Percentiles rank a stretch among this genome's conserved stretches.
Evolutionary conservation across 2,329 filamentous ascomycete species (phyloP).

Genomic region (Ophiostoma sp.): DNA sequence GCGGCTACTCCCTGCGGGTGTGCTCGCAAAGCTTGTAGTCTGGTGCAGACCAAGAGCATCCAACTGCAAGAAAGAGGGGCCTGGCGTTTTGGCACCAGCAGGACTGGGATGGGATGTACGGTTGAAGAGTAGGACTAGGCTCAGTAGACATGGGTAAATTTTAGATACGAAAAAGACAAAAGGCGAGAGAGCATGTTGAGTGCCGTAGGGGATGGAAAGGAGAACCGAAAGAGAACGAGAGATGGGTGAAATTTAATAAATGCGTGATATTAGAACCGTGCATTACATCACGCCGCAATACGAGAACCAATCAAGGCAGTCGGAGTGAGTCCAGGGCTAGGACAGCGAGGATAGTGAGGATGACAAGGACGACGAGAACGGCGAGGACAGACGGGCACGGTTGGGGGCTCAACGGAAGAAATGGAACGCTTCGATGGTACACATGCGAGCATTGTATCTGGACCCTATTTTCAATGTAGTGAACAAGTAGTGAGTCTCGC

Average conservation of each 20-base stretch:
- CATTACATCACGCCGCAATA: constrained; percentile 3
- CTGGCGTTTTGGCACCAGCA: background rate
- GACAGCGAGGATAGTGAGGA: background rate
- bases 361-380: background rate
- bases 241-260: constrained; percentile 1
- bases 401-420: background rate
- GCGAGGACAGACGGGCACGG: background rate
- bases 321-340: background rate
- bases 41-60: background rate
- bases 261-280: constrained; percentile 2
- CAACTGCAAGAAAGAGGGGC: constrained; percentile 8
- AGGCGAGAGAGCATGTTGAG: background rate
- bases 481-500: background rate
- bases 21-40: background rate
- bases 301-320: background rate
- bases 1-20: background rate
- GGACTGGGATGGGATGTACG: background rate
- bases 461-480: background rate
- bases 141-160: no score
- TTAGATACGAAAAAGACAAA: background rate
- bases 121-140: background rate
- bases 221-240: background rate
- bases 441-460: background rate
- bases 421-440: background rate
- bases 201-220: background rate